Conservation (phyloP, 352 stramenopile genomes). For the Globisporangium iwayamae region DNA sequence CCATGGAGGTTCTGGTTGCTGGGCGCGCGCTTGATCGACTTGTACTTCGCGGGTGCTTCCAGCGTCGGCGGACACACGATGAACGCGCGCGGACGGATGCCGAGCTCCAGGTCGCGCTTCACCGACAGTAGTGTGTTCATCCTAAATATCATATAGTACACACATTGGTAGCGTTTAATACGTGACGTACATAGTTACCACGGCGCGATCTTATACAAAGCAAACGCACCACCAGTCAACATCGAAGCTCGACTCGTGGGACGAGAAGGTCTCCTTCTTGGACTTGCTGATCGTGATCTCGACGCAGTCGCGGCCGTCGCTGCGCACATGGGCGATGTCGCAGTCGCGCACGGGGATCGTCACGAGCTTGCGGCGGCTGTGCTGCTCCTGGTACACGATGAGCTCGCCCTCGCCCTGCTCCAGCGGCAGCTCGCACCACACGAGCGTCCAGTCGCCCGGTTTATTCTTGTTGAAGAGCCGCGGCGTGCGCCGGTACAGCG, state of each 20-base stretch:
- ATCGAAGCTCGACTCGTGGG: conserved; percentile 80
- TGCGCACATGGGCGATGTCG: conserved; percentile 78
- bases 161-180: neutral
- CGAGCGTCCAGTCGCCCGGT: conserved; percentile 70
- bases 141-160: conserved; percentile 23
- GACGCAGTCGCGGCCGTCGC: conserved; percentile 78
- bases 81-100: conserved; percentile 54
- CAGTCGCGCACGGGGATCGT: conserved; percentile 59
- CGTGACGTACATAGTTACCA: neutral
- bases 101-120: conserved; percentile 70
- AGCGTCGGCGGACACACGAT: conserved; percentile 56
- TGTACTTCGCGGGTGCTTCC: conserved; percentile 23
- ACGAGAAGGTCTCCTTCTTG: conserved; percentile 85
- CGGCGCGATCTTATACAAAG: neutral
- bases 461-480: conserved; percentile 72
- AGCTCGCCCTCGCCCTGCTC: conserved; percentile 69
- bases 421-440: conserved; percentile 71
- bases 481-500: conserved; percentile 66
- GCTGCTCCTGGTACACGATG: conserved; percentile 58
- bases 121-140: conserved; percentile 77
- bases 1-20: conserved; percentile 18
- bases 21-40: conserved; percentile 17
- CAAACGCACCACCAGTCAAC: conserved; percentile 79
- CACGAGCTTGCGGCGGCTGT: conserved; percentile 42
- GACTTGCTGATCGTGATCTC: conserved; percentile 57